A percentile compares a stretch with the other conserved stretches of the same genome.
These are phyloP conservation scores for Colletotrichum costaricense DNA, from an alignment of 2,329 filamentous ascomycete species.

Conservation along the genomic window DNA sequence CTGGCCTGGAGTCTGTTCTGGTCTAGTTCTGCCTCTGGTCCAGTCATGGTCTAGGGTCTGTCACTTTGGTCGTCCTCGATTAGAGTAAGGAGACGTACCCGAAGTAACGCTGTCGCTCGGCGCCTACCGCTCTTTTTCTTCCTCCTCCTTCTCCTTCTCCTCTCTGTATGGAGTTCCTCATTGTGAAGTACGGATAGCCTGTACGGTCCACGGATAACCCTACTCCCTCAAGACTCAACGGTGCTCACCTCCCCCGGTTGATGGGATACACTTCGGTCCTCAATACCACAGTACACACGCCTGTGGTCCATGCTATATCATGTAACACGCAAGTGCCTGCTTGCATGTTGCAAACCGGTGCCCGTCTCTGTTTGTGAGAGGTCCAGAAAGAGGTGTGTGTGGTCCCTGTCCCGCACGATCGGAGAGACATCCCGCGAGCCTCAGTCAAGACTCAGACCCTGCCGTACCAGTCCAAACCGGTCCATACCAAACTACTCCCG, in stretches of 20 bases:
- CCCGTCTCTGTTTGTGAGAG: conserved; percentile 22
- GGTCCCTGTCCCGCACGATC: conserved; percentile 28
- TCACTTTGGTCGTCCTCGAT: conserved; percentile 29
- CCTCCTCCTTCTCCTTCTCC: not conserved
- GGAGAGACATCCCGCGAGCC: conserved; percentile 33
- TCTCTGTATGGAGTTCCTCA: too few species aligned
- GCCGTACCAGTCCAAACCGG: conserved; percentile 7
- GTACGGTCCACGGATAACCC: not conserved
- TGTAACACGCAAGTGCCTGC: conserved; percentile 32
- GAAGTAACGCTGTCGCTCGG: conserved; percentile 34
- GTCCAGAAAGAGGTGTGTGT: conserved; percentile 21
- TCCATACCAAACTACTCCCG: conserved; percentile 12
- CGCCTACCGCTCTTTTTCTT: conserved; percentile 25
- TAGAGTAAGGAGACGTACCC: conserved; percentile 27
- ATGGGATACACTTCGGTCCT: not conserved
- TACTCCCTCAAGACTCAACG: not conserved
- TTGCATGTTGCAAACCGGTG: conserved; percentile 24
- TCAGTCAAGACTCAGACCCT: conserved; percentile 30
- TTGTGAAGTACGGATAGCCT: too few species aligned
- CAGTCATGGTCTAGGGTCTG: conserved; percentile 21
- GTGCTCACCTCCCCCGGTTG: not conserved
- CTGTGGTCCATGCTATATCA: conserved; percentile 26
- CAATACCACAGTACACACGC: not conserved
- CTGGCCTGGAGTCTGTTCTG: not conserved
- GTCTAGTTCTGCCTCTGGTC: not conserved